Evolutionary conservation across 768 basidiomycete genomes (phyloP).

Genomic region (Suillus luteus): DNA sequence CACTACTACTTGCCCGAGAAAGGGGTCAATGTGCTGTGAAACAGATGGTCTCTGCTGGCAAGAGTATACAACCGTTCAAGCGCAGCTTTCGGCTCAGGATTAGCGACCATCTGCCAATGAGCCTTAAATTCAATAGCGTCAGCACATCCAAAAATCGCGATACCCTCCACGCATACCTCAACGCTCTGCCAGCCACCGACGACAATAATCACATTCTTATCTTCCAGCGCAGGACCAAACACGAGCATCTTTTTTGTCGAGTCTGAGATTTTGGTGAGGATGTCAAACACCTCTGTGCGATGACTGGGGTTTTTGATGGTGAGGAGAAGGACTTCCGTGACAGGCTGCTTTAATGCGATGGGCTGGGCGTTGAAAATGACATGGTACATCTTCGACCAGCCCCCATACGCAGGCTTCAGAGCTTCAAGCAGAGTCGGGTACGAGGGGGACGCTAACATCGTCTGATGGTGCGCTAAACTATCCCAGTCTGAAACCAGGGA

Average conservation of each 20-base stretch:
- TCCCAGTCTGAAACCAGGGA: slow-evolving; percentile 29
- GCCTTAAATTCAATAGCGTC: slow-evolving; percentile 15
- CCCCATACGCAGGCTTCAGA: slow-evolving; percentile 15
- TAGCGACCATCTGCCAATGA: slow-evolving; percentile 15
- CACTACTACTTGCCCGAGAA: slow-evolving; percentile 1
- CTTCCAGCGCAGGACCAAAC: slow-evolving; percentile 25
- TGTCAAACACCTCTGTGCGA: slow-evolving; percentile 18
- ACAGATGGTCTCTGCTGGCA: slow-evolving; percentile 17
- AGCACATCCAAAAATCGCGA: not conserved
- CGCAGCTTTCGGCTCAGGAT: slow-evolving; percentile 11
- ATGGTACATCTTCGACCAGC: slow-evolving; percentile 21
- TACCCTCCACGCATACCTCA: slow-evolving; percentile 22
- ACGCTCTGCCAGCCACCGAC: slow-evolving; percentile 26
- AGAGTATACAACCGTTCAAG: slow-evolving; percentile 21
- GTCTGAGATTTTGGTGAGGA: slow-evolving; percentile 20
- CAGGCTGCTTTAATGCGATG: slow-evolving; percentile 22
- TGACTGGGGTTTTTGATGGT: slow-evolving; percentile 27
- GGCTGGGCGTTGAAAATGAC: slow-evolving; percentile 22
- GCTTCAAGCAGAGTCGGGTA: slow-evolving; percentile 12
- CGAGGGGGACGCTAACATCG: slow-evolving; percentile 5
- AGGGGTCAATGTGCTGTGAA: slow-evolving; percentile 17
- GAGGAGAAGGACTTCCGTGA: slow-evolving; percentile 24
- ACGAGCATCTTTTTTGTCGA: slow-evolving; percentile 16
- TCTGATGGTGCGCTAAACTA: slow-evolving; percentile 23
- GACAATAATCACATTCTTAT: slow-evolving; percentile 24